Percentiles rank a stretch among this genome's conserved stretches.
Conservation (phyloP, 371 early-diverging fungal species). For the Massospora cicadina region DNA sequence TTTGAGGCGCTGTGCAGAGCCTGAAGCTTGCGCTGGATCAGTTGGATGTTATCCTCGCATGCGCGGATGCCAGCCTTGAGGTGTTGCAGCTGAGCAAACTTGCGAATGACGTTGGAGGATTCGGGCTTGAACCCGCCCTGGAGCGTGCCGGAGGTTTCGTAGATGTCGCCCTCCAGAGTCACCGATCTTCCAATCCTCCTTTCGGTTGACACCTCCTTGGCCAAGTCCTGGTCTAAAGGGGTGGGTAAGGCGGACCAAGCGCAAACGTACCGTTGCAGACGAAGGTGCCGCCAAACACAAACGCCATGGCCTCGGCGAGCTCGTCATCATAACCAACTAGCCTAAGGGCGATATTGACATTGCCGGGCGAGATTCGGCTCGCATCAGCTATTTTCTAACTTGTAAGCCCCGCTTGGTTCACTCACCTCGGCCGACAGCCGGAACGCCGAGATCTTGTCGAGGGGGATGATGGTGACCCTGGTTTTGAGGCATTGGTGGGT, state of each 20-base stretch:
- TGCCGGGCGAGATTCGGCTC: slow-evolving; percentile 55
- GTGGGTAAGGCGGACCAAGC: neutral
- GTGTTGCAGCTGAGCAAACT: slow-evolving; percentile 42
- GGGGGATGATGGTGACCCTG: slow-evolving; percentile 91
- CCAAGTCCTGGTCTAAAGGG: slow-evolving; percentile 51
- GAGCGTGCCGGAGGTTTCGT: slow-evolving; percentile 94
- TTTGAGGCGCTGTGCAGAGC: slow-evolving; percentile 21
- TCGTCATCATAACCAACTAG: slow-evolving; percentile 66
- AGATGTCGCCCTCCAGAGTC: slow-evolving; percentile 96
- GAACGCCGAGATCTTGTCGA: slow-evolving; percentile 79
- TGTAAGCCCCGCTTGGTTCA: neutral
- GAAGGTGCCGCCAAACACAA: slow-evolving; percentile 87
- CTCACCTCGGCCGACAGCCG: slow-evolving; percentile 39
- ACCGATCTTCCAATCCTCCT: slow-evolving; percentile 69
- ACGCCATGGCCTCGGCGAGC: slow-evolving; percentile 74
- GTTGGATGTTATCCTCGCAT: slow-evolving; percentile 24
- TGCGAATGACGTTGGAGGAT: slow-evolving; percentile 53
- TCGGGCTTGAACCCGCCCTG: slow-evolving; percentile 86
- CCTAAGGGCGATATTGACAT: slow-evolving; percentile 64
- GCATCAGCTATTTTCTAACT: slow-evolving; percentile 41
- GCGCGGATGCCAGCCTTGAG: slow-evolving; percentile 28
- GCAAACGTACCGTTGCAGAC: slow-evolving; percentile 53
- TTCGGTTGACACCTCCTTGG: slow-evolving; percentile 80
- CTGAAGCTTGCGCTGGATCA: slow-evolving; percentile 25
- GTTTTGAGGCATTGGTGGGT: slow-evolving; percentile 57